Evolutionary conservation across 371 early-diverging fungal genomes (phyloP).

Genomic region (Rhizopus sp.): DNA sequence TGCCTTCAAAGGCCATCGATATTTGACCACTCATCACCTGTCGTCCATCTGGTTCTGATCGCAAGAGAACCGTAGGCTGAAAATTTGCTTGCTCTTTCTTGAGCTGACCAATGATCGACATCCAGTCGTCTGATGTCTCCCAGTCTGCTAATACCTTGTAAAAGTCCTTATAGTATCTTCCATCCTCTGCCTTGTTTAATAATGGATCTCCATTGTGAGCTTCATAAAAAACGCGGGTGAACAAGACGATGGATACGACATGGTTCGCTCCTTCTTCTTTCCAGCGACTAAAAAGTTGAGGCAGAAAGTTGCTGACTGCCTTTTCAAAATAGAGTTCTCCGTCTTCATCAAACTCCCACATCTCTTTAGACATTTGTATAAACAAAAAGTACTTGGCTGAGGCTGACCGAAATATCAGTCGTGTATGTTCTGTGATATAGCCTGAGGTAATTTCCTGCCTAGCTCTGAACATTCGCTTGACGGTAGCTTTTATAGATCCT

Average conservation of each 20-base stretch:
- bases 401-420: slow-evolving; percentile 91
- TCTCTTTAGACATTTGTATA: slow-evolving; percentile 94
- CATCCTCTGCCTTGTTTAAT: slow-evolving; percentile 54
- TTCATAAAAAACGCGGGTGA: slow-evolving; percentile 85
- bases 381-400: slow-evolving; percentile 93
- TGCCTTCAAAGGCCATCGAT: slow-evolving; percentile 85
- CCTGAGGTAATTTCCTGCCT: slow-evolving; percentile 62
- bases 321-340: slow-evolving; percentile 93
- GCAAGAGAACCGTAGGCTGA: slow-evolving; percentile 74
- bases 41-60: slow-evolving; percentile 48
- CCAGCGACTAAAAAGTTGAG: slow-evolving; percentile 90
- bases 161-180: slow-evolving; percentile 83
- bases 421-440: slow-evolving; percentile 77
- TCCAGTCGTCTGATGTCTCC: slow-evolving; percentile 91
- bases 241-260: slow-evolving; percentile 93
- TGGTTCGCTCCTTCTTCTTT: slow-evolving; percentile 86
- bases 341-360: slow-evolving; percentile 97
- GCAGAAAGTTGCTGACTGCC: slow-evolving; percentile 86
- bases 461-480: slow-evolving; percentile 76
- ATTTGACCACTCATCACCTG: slow-evolving; percentile 65
- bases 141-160: slow-evolving; percentile 94
- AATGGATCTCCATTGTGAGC: slow-evolving; percentile 46
- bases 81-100: slow-evolving; percentile 84
- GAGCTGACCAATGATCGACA: slow-evolving; percentile 69
- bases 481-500: slow-evolving; percentile 82